phyloP scores from a whole-genome alignment of 495 filamentous ascomycete species.

The Neurospora sp. region DNA sequence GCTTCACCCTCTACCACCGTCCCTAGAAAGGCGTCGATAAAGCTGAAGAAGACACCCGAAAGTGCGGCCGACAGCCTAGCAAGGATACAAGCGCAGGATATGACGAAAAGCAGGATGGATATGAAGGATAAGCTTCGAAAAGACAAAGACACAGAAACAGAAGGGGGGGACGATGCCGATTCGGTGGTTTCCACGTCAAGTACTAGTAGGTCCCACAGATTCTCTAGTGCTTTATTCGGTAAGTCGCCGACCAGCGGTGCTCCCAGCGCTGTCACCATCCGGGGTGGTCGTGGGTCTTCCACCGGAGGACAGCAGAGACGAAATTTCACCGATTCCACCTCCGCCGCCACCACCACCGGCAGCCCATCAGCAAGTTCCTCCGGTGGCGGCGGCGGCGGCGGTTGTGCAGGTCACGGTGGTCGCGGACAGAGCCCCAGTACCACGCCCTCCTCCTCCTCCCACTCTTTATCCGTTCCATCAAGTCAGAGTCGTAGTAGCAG shows the following conservation, averaged over 20 bases:
- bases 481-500: not conserved
- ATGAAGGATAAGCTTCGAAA: not conserved
- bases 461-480: not conserved
- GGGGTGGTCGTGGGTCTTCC: not conserved
- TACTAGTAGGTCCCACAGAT: slow-evolving; percentile 13
- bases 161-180: slow-evolving; percentile 14
- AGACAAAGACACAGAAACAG: slow-evolving; percentile 3
- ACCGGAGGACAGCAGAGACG: slow-evolving; percentile 1
- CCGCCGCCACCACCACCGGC: not conserved
- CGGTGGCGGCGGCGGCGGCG: not conserved
- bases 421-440: not conserved
- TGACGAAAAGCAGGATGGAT: not conserved
- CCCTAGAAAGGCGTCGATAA: not conserved
- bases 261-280: not conserved
- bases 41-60: not conserved
- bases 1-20: not conserved
- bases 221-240: slow-evolving; percentile 3
- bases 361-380: not conserved
- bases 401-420: not conserved
- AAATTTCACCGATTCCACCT: slow-evolving; percentile 8
- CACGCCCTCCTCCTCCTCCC: not conserved
- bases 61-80: not conserved
- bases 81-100: not conserved
- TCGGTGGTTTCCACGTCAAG: slow-evolving; percentile 22
- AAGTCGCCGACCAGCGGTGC: slow-evolving; percentile 6